phyloP scores from a whole-genome alignment of 2,329 filamentous ascomycete genomes.

The Scopulariopsis brevicaulis region DNA sequence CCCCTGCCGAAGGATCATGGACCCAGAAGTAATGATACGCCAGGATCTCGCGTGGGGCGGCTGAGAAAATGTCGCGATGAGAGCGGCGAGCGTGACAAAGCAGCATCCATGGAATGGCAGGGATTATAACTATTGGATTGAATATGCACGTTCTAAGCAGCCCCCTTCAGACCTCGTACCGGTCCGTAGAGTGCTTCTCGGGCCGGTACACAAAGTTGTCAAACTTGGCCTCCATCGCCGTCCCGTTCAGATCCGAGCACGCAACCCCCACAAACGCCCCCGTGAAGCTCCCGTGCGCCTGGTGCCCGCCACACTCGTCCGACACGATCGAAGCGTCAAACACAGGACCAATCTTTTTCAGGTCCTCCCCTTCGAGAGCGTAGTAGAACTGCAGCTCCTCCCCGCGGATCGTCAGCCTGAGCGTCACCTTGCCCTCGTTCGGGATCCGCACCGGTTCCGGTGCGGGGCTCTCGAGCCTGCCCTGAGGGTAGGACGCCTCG shows the following conservation, averaged over 20 bases:
- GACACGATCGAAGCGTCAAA: slow-evolving; percentile 47
- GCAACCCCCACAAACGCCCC: slow-evolving; percentile 48
- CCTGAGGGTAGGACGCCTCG: slow-evolving; percentile 42
- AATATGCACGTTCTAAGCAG: too few species aligned
- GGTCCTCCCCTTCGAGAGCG: slow-evolving; percentile 29
- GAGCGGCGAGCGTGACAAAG: too few species aligned
- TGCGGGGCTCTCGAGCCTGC: slow-evolving; percentile 30
- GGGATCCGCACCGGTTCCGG: slow-evolving; percentile 34
- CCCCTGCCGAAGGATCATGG: too few species aligned
- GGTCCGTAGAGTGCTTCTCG: slow-evolving; percentile 30
- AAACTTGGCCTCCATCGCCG: slow-evolving; percentile 31
- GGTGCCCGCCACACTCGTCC: slow-evolving; percentile 53
- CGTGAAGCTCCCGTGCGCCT: slow-evolving; percentile 51
- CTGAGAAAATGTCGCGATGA: too few species aligned
- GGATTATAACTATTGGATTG: not conserved
- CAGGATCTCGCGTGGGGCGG: too few species aligned
- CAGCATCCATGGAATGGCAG: too few species aligned
- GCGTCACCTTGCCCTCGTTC: slow-evolving; percentile 38
- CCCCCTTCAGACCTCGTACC: slow-evolving; percentile 25
- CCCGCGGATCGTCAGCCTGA: slow-evolving; percentile 35
- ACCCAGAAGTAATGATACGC: too few species aligned
- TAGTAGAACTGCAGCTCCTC: slow-evolving; percentile 44
- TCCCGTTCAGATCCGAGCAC: slow-evolving; percentile 43
- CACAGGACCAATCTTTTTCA: slow-evolving; percentile 40
- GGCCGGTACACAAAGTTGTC: slow-evolving; percentile 41